phyloP scores from a whole-genome alignment of 352 stramenopile species.

The Globisporangium paddicum region DNA sequence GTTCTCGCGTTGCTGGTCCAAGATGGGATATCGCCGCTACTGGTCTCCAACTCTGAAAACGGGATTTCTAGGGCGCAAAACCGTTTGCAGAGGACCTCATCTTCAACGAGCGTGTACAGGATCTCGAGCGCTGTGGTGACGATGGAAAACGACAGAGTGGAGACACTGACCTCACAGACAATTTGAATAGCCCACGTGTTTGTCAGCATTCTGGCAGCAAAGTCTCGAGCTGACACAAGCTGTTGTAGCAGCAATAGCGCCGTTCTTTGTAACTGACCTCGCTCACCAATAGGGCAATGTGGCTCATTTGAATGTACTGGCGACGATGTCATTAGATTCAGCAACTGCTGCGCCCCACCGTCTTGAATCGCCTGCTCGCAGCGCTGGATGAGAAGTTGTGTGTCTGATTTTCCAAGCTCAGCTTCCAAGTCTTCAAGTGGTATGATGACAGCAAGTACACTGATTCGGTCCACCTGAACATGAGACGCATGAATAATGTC shows the following conservation, averaged over 20 bases:
- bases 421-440: not conserved
- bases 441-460: not conserved
- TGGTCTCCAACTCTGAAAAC: not conserved
- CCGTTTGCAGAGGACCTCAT: slow-evolving; percentile 3
- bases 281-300: not conserved
- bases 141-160: not conserved
- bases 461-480: not conserved
- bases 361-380: not conserved
- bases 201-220: not conserved
- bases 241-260: slow-evolving; percentile 2
- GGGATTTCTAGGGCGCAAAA: not conserved
- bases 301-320: not conserved
- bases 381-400: not conserved
- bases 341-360: not conserved
- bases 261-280: slow-evolving; percentile 2
- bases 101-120: not conserved
- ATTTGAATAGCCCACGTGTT: slow-evolving; percentile 10
- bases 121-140: slow-evolving; percentile 6
- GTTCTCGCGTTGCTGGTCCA: not conserved
- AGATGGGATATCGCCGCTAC: not conserved
- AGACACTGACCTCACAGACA: slow-evolving; percentile 7
- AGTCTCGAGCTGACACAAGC: not conserved
- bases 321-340: not conserved
- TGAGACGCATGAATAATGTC: not conserved
- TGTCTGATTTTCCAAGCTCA: not conserved